Evolutionary conservation across 495 filamentous ascomycete genomes (phyloP).

Genomic region (Penicillium samsonianum): DNA sequence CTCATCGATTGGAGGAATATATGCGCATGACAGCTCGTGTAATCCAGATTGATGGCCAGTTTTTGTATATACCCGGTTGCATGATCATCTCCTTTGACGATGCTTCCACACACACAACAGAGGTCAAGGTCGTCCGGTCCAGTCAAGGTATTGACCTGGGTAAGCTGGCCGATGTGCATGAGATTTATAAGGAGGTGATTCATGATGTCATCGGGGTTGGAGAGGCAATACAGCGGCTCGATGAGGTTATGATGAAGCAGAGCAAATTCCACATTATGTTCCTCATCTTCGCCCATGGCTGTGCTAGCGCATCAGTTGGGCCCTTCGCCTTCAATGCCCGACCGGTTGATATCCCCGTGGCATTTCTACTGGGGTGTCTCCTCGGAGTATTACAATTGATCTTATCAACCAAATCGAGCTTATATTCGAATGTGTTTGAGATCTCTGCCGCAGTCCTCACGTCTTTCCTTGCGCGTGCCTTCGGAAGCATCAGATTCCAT

Average conservation of each 20-base stretch:
- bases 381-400: slow-evolving; percentile 82
- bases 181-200: slow-evolving; percentile 91
- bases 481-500: slow-evolving; percentile 71
- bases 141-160: slow-evolving; percentile 81
- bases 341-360: slow-evolving; percentile 83
- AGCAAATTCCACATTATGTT: slow-evolving; percentile 69
- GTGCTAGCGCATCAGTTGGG: slow-evolving; percentile 75
- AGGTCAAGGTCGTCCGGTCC: slow-evolving; percentile 82
- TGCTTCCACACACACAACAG: slow-evolving; percentile 82
- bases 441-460: slow-evolving; percentile 83
- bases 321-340: slow-evolving; percentile 91
- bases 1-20: slow-evolving; percentile 78
- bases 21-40: slow-evolving; percentile 89
- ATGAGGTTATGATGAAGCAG: slow-evolving; percentile 62
- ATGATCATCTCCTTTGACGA: slow-evolving; percentile 98
- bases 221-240: slow-evolving; percentile 71
- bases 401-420: slow-evolving; percentile 73
- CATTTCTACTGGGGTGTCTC: slow-evolving; percentile 81
- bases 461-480: slow-evolving; percentile 84
- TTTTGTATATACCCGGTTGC: slow-evolving; percentile 88
- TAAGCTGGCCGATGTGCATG: slow-evolving; percentile 78
- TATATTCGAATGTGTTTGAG: slow-evolving; percentile 86
- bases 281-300: slow-evolving; percentile 79
- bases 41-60: slow-evolving; percentile 87
- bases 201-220: slow-evolving; percentile 85